Percentiles rank a stretch among this genome's conserved stretches.
phyloP scores from a whole-genome alignment of 257 asterid genomes.

The Euphrasia confusa region DNA sequence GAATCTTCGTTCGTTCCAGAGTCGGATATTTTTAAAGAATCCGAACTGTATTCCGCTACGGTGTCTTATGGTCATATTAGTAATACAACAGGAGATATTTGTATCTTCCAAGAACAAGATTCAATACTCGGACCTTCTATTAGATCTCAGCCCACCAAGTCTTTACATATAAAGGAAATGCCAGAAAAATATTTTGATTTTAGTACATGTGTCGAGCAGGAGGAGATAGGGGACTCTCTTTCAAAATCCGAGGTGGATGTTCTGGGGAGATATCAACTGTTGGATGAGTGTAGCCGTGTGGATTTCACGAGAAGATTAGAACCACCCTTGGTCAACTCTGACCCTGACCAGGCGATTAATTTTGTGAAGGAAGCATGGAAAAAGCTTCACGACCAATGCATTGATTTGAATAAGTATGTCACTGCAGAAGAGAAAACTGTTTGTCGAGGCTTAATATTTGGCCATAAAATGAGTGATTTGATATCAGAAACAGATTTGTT shows the following conservation, averaged over 20 bases:
- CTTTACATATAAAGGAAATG: slow-evolving; percentile 27
- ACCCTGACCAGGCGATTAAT: slow-evolving; percentile 30
- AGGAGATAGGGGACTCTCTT: slow-evolving; percentile 63
- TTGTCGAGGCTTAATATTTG: slow-evolving; percentile 35
- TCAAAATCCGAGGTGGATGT: slow-evolving; percentile 40
- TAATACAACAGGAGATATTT: slow-evolving; percentile 31
- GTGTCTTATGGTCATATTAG: slow-evolving; percentile 46
- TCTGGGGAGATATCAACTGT: slow-evolving; percentile 40
- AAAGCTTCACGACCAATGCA: slow-evolving; percentile 43
- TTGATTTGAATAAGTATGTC: slow-evolving; percentile 40
- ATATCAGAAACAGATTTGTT: slow-evolving; percentile 78
- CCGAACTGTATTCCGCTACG: slow-evolving; percentile 44
- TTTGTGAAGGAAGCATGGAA: slow-evolving; percentile 69
- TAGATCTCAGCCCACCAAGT: slow-evolving; percentile 21
- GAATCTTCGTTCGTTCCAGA: slow-evolving; percentile 69
- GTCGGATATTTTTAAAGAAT: slow-evolving; percentile 43
- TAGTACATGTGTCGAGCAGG: slow-evolving; percentile 31
- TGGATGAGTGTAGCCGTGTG: slow-evolving; percentile 90
- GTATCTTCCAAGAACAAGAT: slow-evolving; percentile 32
- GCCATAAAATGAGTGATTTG: slow-evolving; percentile 53
- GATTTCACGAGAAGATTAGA: slow-evolving; percentile 37
- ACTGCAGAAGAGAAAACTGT: slow-evolving; percentile 66
- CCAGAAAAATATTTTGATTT: slow-evolving; percentile 33
- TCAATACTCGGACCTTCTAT: slow-evolving; percentile 26
- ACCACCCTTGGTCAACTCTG: slow-evolving; percentile 28